Percentiles rank a stretch among this genome's conserved stretches.
These are phyloP conservation scores for Echeveria elegans DNA, from an alignment of 164 flowering plant species.

Conservation along the genomic window DNA sequence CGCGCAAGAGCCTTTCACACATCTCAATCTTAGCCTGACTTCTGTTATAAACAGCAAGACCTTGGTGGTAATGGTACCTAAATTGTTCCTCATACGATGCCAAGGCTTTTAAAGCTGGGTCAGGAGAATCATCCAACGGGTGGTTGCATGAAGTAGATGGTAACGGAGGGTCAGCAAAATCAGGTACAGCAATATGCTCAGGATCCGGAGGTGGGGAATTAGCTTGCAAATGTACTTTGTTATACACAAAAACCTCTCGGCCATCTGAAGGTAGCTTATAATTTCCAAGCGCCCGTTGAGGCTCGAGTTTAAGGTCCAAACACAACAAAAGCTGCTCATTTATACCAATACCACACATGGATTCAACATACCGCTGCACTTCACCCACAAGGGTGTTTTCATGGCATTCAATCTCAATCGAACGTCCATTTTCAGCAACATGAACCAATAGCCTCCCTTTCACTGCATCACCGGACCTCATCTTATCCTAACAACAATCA, in stretches of 20 bases:
- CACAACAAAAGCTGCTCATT: slow-evolving; percentile 83
- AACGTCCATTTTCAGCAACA: slow-evolving; percentile 84
- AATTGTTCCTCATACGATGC: slow-evolving; percentile 89
- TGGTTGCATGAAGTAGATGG: slow-evolving; percentile 59
- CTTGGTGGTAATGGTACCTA: slow-evolving; percentile 71
- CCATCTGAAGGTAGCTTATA: slow-evolving; percentile 72
- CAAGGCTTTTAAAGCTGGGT: slow-evolving; percentile 94
- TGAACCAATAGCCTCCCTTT: slow-evolving; percentile 62
- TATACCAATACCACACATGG: slow-evolving; percentile 39
- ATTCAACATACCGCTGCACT: slow-evolving; percentile 60
- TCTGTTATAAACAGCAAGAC: slow-evolving; percentile 46
- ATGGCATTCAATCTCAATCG: slow-evolving; percentile 64
- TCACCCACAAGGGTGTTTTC: slow-evolving; percentile 57
- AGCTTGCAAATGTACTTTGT: slow-evolving; percentile 47
- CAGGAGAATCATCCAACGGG: slow-evolving; percentile 80
- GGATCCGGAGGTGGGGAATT: slow-evolving; percentile 54
- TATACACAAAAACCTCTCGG: slow-evolving; percentile 73
- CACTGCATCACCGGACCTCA: slow-evolving; percentile 53
- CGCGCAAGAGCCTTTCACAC: slow-evolving; percentile 59
- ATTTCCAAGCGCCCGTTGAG: slow-evolving; percentile 49
- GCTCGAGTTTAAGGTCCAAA: slow-evolving; percentile 64
- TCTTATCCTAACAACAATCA: slow-evolving; percentile 21
- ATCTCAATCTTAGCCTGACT: slow-evolving; percentile 38
- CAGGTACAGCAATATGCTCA: slow-evolving; percentile 44
- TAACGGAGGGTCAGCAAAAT: slow-evolving; percentile 35